phyloP scores from a whole-genome alignment of 257 asterid genomes.

The Solanum rostratum region DNA sequence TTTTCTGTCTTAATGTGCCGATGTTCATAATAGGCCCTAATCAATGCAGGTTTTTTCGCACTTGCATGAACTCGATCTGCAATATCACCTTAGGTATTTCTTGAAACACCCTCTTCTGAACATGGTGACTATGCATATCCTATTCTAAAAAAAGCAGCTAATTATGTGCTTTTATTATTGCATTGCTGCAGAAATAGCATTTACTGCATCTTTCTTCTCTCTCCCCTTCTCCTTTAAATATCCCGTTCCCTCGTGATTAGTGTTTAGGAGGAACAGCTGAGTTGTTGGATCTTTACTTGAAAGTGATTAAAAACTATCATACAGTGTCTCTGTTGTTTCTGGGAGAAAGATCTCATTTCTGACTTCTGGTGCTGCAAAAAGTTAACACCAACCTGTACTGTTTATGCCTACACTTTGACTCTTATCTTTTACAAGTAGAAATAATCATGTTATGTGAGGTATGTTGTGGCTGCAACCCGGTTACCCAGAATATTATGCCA shows the following conservation, averaged over 20 bases:
- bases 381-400: not conserved
- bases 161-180: not conserved
- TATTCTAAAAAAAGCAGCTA: not conserved
- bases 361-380: not conserved
- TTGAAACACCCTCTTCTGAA: not conserved
- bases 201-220: not conserved
- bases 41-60: slow-evolving; percentile 84
- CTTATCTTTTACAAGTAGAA: not conserved
- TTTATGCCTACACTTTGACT: not conserved
- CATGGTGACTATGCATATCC: not conserved
- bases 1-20: slow-evolving; percentile 2
- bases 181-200: not conserved
- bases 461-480: not conserved
- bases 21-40: slow-evolving; percentile 4
- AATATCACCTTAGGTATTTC: slow-evolving; percentile 86
- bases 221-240: not conserved
- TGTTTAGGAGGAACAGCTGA: not conserved
- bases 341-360: not conserved
- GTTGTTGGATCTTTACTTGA: not conserved
- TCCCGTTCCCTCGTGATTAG: not conserved
- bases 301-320: not conserved
- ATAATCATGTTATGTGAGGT: not conserved
- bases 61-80: slow-evolving; percentile 88
- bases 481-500: not conserved
- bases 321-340: not conserved